These are phyloP conservation scores for Nelumbo lutea DNA, from an alignment of 164 flowering plant genomes.

Conservation along the genomic window DNA sequence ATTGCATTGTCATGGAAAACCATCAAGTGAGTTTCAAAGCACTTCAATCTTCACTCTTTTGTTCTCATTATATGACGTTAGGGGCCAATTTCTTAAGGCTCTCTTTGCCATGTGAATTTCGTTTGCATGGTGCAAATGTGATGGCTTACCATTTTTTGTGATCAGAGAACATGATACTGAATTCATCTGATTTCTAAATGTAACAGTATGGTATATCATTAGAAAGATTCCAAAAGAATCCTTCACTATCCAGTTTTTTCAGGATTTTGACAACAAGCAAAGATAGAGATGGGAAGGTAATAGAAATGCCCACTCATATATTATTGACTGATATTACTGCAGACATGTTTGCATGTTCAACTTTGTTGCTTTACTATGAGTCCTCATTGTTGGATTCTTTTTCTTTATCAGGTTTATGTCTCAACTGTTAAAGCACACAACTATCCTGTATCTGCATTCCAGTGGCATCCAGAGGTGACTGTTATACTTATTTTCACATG, in stretches of 20 bases:
- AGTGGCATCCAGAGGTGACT: constrained; percentile 98
- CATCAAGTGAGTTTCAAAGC: constrained; percentile 45
- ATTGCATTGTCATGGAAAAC: constrained; percentile 94
- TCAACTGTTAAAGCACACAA: constrained; percentile 69
- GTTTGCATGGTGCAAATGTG: no score
- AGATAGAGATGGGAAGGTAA: constrained; percentile 70
- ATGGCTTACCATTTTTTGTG: neutral
- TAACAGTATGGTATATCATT: constrained; percentile 92
- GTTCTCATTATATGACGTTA: neutral
- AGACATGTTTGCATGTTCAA: neutral
- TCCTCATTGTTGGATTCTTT: neutral
- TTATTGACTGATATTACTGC: neutral
- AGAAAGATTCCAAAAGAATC: constrained; percentile 39
- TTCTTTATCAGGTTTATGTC: constrained; percentile 60
- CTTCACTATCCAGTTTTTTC: constrained; percentile 56
- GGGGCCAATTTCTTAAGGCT: no score
- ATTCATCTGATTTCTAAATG: constrained; percentile 9
- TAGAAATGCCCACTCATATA: neutral
- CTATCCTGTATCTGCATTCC: constrained; percentile 87
- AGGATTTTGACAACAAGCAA: constrained; percentile 67
- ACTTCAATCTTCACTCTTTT: no score
- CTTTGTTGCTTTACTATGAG: neutral
- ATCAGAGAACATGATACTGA: neutral
- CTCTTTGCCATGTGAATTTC: no score
- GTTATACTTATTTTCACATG: neutral